Evolutionary conservation across 345 rosid species (phyloP).

Genomic region (Eucalyptus cloeziana): DNA sequence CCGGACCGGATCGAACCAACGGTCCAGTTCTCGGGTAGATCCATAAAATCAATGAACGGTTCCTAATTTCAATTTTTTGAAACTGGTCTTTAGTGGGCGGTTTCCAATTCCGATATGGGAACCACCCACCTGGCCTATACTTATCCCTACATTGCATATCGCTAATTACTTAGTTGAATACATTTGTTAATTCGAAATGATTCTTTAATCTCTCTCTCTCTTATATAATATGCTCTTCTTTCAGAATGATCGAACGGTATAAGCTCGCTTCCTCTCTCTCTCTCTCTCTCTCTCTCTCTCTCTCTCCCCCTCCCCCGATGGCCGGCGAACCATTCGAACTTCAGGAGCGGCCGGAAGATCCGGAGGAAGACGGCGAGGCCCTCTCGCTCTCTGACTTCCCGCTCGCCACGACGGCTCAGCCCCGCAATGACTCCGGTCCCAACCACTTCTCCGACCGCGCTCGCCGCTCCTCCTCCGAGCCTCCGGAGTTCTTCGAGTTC

Average conservation of each 20-base stretch:
- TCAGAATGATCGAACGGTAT: neutral
- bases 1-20: accelerated
- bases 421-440: neutral
- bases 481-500: neutral
- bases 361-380: conserved; percentile 15
- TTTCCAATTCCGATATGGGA: accelerated
- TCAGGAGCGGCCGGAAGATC: neutral
- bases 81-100: accelerated
- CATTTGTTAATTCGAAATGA: neutral
- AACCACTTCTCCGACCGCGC: neutral
- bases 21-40: no score
- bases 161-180: neutral
- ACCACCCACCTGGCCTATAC: accelerated
- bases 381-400: conserved; percentile 51
- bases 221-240: neutral
- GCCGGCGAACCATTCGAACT: neutral
- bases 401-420: neutral
- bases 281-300: neutral
- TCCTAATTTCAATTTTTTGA: accelerated
- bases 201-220: neutral
- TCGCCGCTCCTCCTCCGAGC: neutral
- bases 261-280: neutral
- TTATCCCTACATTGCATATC: neutral
- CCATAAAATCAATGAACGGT: accelerated
- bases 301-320: neutral